Evolutionary conservation across 768 basidiomycete genomes (phyloP), one percentile per base, ranked within the genome.

Genomic region (Sarcodon sp.): DNA sequence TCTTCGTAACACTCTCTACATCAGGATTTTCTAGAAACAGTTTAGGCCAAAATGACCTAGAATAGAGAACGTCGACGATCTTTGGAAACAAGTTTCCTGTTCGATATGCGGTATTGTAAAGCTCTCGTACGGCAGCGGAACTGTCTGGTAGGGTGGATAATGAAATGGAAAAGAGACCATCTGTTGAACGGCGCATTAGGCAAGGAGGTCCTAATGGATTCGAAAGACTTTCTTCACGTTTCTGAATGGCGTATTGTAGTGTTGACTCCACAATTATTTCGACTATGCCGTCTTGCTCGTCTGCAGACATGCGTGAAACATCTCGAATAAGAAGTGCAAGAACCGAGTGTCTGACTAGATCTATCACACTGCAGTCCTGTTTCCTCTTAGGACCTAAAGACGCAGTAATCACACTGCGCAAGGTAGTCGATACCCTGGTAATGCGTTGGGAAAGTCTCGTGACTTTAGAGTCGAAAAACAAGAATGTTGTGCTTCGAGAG

Each of bases 11-110:
- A 0, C 76, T 77, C 59, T 87, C 83, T 32, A 72, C 45, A 60
- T 90, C 87, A 0, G 87, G 87, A 53, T 79, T 74, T 51, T 90
- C 87, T 15, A 90, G 70, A 59, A 86, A 87, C n/a, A 80, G 58
- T 33, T 70, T 66, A 4, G 83, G 77, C 83, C 84, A 89, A 49
- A 69, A 79, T 1, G 83, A 78, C 13, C 72, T 75, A 0, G 81
- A 78, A 48, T 63, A 75, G 46, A 88, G 59, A 4, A 72, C 58
- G 53, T 88, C 81, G 59, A 82, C 59, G 31, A 76, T 62, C 50
- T 74, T 71, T 1, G 81, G 73, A 13, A 75, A 67, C 15, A 89
- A 61, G 1, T 60, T 59, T 3, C 84, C 86, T 1, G 56, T 58
- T 46, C 84, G 70, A 60, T 81, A 89, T 0, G 83, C 83, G 33